Base-by-base conservation (phyloP, 2,329 filamentous ascomycete species). In the Camillea tinctor region DNA sequence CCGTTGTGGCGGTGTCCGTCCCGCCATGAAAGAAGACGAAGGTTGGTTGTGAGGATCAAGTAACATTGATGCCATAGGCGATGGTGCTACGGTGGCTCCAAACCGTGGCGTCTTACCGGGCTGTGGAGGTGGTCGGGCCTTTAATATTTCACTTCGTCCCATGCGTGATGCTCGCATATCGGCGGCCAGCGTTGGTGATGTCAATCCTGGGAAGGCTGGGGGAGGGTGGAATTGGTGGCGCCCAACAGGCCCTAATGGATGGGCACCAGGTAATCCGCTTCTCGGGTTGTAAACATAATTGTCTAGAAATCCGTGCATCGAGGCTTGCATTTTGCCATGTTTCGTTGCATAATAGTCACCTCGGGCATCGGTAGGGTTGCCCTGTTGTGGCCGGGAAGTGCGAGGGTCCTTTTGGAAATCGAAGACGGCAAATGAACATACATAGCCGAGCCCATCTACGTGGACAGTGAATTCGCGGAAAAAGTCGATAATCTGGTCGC, bases 381-480 rank as follows among this genome's bases (percentile, higher is more conserved):
- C 76, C 11, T 75, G 76, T 44, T 73, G 72, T 17, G 75, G 75
- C 55, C 74, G 77, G 3, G 73, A 73, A 23, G 79, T 77, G 15
- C 77, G 78, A 21, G 88, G 81, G 22, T 88, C 90, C 73, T 93
- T 94, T 75, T 96, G 93, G 78, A 98, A 98, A 64, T 97, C 92
- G 70, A 99, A 99, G 40, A 97, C 92, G 2, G 95, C 95, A 77
- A 97, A 98, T 1, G 94, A 97, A 75, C 95, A 99, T 11, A 98
- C 92, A 66, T 97, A 94, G 21, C 95, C 95, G 40, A 99, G 84
- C 0, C 95, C 95, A 71, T 99, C 95, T 17, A 99, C 94, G 68
- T 99, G 93, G 21, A 99, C 88, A 0, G 95, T 98, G 68, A 98
- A 97, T 73, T 99, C 95, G 48, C 95, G 88, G 80, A 99, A 98